Base-by-base conservation (phyloP, 495 filamentous ascomycete genomes). In the Choiromyces venosus region DNA sequence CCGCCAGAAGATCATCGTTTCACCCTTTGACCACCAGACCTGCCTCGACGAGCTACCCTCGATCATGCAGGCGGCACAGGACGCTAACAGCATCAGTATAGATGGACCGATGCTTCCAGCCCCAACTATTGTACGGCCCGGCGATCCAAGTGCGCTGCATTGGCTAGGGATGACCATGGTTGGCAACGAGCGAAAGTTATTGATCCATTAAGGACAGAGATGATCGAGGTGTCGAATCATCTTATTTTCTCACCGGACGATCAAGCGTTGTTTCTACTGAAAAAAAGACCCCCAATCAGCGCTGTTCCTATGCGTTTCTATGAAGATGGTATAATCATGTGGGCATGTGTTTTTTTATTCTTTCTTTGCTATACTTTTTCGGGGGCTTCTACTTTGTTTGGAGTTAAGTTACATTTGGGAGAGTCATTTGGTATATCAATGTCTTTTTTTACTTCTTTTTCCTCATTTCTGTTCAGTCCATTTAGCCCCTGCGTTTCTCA, bases 11-110 rank as follows among this genome's bases (percentile, higher is more conserved):
- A 98, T 99, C 71, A 92, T 98, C 65, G 94, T 99, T 67, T 97
- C 94, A 77, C 95, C 96, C 0, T 89, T 97, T 52, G 95, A 99
- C 81, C 92, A 97, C 77, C 92, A 94, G 72, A 92, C 91, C 18
- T 98, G 95, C 84, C 97, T 96, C 80, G 93, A 97, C 77, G 96
- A 99, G 84, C 96, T 99, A 92, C 93, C 97, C 79, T 93, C 93
- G 10, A 98, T 98, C 74, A 93, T 97, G 79, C 91, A 95, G 82
- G 92, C 96, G 0, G 95, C 95, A 2, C 93, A 93, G 82, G 94
- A 98, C 72, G 94, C 95, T 8, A 89, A 91, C 35, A 88, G 91
- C 72, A 89, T 99, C 65, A 91, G 92, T 77, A 89, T 90, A 0
- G 91, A 94, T 67, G 97, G 97, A 73, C 95, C 93, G 0, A 91